Conservation (phyloP, 2,329 filamentous ascomycete genomes). For the Aspergillus hortae region DNA sequence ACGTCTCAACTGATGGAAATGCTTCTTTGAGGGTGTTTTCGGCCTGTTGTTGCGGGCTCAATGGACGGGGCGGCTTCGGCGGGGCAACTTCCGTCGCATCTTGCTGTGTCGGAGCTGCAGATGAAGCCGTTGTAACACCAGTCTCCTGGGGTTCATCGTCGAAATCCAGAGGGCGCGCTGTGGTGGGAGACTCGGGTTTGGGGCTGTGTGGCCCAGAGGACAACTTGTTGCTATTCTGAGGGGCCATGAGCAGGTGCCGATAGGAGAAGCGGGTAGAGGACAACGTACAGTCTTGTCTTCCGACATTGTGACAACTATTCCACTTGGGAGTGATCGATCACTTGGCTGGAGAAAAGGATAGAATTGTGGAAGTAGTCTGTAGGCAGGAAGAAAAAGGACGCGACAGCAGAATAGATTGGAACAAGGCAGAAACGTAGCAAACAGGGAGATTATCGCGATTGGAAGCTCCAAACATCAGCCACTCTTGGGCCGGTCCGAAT, state of each 20-base stretch:
- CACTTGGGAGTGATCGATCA: neutral
- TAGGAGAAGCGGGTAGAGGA: slow-evolving; percentile 5
- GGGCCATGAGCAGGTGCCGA: slow-evolving; percentile 12
- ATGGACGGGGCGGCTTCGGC: slow-evolving; percentile 78
- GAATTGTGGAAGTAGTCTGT: slow-evolving; percentile 13
- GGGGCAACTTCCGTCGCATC: slow-evolving; percentile 49
- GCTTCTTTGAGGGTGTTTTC: slow-evolving; percentile 88
- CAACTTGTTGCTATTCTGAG: slow-evolving; percentile 36
- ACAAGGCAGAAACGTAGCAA: slow-evolving; percentile 21
- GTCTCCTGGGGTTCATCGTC: slow-evolving; percentile 53
- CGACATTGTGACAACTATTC: slow-evolving; percentile 24
- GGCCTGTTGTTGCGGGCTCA: slow-evolving; percentile 78
- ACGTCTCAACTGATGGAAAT: slow-evolving; percentile 76
- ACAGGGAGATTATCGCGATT: slow-evolving; percentile 5
- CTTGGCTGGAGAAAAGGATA: neutral
- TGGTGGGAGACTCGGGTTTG: slow-evolving; percentile 52
- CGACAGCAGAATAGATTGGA: slow-evolving; percentile 15
- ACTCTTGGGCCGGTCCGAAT: slow-evolving; percentile 7
- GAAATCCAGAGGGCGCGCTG: slow-evolving; percentile 55
- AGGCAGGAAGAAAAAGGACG: slow-evolving; percentile 10
- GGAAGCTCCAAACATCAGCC: slow-evolving; percentile 16
- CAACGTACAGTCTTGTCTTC: slow-evolving; percentile 34
- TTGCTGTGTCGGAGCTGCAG: slow-evolving; percentile 24
- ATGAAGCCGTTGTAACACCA: slow-evolving; percentile 26
- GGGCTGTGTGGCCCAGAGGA: slow-evolving; percentile 28